Base-by-base conservation (phyloP, 2,329 filamentous ascomycete genomes). In the Torrubiellomyces zombiae region DNA sequence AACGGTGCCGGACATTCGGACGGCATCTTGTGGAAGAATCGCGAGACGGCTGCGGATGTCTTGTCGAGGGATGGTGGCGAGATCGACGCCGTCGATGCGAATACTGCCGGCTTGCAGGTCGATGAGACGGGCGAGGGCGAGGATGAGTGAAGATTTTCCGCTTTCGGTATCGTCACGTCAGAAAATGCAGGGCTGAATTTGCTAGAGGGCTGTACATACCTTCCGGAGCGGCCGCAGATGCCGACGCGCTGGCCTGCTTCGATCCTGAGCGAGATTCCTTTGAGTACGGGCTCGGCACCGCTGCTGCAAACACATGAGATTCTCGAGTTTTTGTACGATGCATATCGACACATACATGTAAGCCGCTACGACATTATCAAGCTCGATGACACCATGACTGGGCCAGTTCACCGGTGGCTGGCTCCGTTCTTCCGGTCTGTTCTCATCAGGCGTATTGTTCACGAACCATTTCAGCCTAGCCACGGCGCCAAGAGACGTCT, bases 201-300 rank as follows among this genome's bases (percentile, higher is more conserved):
- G 13, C 18, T 14, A 18, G 16, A 14, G 12, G 15, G 13, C 20
- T 18, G 6, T 10, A 27, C 24, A 24, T 30, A 32, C 28, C 33
- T 38, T 14, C 62, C 62, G 5, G 56, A 63, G 0, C 61, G 56
- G 3, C 63, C 63, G 25, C 58, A 61, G 5, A 67, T 47, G 5
- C 53, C 60, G 4, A 67, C 44, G 20, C 59, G 63, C 30, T 58
- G 48, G 0, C 60, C 58, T 0, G 52, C 38, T 4, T 37, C 20
- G 5, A 46, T 28, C 0, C 18, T 20, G 2, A 48, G 27, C 5
- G 35, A 35, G 3, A 44, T 23, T 3, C 36, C 23, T 0, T 24
- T 24, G 0, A 47, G 15, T 1, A 41, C 35, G 1, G 33, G 25
- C 4, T 26, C 23, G 0, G 33, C 28, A 4, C 34, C 30, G 2